Percentiles rank a stretch among this genome's conserved stretches.
Evolutionary conservation across 202 grass and related monocot species (phyloP).

Genomic region (Carex sylvatica): DNA sequence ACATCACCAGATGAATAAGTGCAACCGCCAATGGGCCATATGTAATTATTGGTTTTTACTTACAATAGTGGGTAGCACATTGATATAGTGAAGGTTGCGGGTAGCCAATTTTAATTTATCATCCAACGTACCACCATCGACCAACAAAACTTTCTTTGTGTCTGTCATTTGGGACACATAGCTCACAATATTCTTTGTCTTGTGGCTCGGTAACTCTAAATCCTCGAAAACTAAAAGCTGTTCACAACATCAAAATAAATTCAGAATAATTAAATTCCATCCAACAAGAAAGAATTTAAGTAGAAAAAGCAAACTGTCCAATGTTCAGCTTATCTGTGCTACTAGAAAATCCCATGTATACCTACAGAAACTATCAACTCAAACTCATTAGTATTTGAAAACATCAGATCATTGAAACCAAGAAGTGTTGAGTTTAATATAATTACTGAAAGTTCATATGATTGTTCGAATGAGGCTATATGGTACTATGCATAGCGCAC

Average conservation of each 20-base stretch:
- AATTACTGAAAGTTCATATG: neutral
- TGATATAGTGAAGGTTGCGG: constrained; percentile 80
- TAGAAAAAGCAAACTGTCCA: neutral
- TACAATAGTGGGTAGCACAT: constrained; percentile 75
- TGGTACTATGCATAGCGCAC: too few species aligned
- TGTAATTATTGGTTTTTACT: constrained; percentile 30
- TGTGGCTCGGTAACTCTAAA: constrained; percentile 63
- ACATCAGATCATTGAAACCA: neutral
- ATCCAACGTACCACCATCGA: constrained; percentile 62
- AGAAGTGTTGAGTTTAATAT: neutral
- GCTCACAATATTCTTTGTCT: constrained; percentile 77
- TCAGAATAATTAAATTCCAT: neutral
- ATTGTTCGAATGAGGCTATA: neutral
- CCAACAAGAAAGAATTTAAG: neutral
- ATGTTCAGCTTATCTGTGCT: neutral
- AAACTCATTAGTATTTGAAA: neutral
- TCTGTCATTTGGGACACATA: constrained; percentile 56
- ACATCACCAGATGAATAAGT: neutral
- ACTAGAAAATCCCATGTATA: neutral
- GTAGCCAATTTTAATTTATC: constrained; percentile 76
- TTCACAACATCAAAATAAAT: neutral
- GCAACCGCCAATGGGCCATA: neutral
- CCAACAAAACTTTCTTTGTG: constrained; percentile 76
- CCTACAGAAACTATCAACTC: neutral
- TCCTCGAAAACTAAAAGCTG: constrained; percentile 81